phyloP scores from a whole-genome alignment of 2,329 filamentous ascomycete species.

The Botrytis sinoallii region DNA sequence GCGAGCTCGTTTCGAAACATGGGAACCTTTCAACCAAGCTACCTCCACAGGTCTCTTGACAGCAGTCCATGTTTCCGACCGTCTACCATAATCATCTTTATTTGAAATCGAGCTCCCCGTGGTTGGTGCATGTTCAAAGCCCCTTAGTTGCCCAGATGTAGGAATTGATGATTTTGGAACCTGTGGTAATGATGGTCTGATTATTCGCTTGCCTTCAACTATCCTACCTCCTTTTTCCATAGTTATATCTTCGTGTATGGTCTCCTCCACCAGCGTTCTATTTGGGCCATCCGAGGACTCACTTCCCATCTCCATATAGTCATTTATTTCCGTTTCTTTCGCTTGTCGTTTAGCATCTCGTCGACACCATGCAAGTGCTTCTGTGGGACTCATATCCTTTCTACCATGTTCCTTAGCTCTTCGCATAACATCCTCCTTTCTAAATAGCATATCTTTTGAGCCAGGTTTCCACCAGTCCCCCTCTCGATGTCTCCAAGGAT shows the following conservation, averaged over 20 bases:
- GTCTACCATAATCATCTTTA: not conserved
- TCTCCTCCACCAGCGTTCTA: constrained; percentile 2
- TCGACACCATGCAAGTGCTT: constrained; percentile 30
- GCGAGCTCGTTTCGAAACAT: constrained; percentile 34
- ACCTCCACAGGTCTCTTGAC: constrained; percentile 28
- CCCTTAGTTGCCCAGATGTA: not conserved
- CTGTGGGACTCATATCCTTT: constrained; percentile 26
- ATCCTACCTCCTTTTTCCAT: not conserved
- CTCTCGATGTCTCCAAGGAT: constrained; percentile 47
- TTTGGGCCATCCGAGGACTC: not conserved
- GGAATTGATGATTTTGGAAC: not conserved
- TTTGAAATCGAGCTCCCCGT: not conserved
- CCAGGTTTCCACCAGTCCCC: constrained; percentile 28
- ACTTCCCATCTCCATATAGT: not conserved
- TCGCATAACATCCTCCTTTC: constrained; percentile 28
- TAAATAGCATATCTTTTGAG: constrained; percentile 30
- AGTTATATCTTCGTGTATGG: not conserved
- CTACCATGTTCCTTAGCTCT: constrained; percentile 27
- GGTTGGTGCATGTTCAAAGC: constrained; percentile 11
- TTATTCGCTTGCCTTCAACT: not conserved
- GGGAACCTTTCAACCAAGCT: constrained; percentile 36
- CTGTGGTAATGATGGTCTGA: not conserved
- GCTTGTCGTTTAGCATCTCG: constrained; percentile 24
- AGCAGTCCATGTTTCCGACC: constrained; percentile 6
- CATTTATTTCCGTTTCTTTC: constrained; percentile 8